These are phyloP conservation scores for Aplosporella prunicola DNA, from an alignment of 2,329 filamentous ascomycete genomes.

Conservation along the genomic window DNA sequence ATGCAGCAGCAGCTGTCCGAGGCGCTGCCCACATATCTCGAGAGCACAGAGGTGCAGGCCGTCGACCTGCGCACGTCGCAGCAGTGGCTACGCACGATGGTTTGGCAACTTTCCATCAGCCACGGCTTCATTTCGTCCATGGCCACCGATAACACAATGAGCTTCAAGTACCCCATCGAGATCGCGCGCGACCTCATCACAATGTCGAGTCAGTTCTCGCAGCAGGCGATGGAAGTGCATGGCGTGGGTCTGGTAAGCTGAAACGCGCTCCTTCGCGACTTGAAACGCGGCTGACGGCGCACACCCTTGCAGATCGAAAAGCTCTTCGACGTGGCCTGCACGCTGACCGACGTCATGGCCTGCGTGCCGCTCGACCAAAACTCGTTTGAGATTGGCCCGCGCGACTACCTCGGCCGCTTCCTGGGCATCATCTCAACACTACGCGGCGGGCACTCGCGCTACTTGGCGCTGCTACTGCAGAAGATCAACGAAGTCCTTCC, in stretches of 20 bases:
- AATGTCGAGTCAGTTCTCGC: slow-evolving; percentile 63
- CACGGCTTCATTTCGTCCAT: slow-evolving; percentile 54
- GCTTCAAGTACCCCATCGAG: slow-evolving; percentile 51
- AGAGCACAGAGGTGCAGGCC: slow-evolving; percentile 55
- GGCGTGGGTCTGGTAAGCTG: slow-evolving; percentile 59
- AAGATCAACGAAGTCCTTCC: slow-evolving; percentile 68
- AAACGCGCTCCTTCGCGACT: slow-evolving; percentile 6
- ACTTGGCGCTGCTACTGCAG: slow-evolving; percentile 64
- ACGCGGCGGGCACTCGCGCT: slow-evolving; percentile 66
- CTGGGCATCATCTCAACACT: slow-evolving; percentile 58
- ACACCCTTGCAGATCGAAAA: slow-evolving; percentile 57
- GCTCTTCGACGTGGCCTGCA: slow-evolving; percentile 65
- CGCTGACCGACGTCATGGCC: slow-evolving; percentile 63
- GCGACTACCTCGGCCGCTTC: slow-evolving; percentile 61
- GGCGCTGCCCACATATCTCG: slow-evolving; percentile 47
- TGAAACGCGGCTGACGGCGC: slow-evolving; percentile 1
- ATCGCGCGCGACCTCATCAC: slow-evolving; percentile 51
- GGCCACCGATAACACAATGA: slow-evolving; percentile 50
- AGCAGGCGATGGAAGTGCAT: slow-evolving; percentile 63
- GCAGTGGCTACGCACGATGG: slow-evolving; percentile 60
- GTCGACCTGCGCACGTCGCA: slow-evolving; percentile 61
- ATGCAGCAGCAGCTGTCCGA: slow-evolving; percentile 43
- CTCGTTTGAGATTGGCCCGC: slow-evolving; percentile 56
- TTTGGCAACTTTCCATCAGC: slow-evolving; percentile 63
- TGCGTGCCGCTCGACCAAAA: slow-evolving; percentile 46